Base-by-base conservation (phyloP, 805 yeast species). In the Teunomyces lycoperdinae region DNA sequence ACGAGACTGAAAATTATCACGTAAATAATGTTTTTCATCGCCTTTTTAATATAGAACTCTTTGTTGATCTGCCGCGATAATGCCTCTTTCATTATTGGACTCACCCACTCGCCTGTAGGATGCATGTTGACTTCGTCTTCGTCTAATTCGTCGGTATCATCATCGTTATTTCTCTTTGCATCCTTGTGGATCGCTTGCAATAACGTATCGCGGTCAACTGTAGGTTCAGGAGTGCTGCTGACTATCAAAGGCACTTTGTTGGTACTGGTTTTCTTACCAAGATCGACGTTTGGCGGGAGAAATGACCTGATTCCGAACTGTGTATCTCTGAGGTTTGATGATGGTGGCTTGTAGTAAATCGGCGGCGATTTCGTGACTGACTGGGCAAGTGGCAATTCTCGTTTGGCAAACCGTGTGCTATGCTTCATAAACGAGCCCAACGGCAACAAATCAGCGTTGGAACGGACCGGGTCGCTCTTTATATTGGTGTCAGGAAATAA, bases 1-100 rank as follows among this genome's bases (percentile, higher is more conserved):
- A 50, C 61, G 44, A 75, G 55, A 39, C 62, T 60, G 45, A 65
- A 66, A 5, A 63, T 45, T 2, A 73, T 52, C 11, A 68, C 44
- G 6, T 56, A 46, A 3, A 73, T 41, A 0, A 69, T 47, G 46
- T 60, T 65, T 9, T 54, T 52, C 24, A 72, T 45, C 6, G 74
- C 48, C n/a, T 55, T 62, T 35, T 64, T 64, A 34, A 68, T 55
- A 51, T 71, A 72, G 5, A 53, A 34, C 45, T 75, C 77, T 49
- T 67, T 68, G 52, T 75, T 73, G 2, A 70, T 65, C 49, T 77
- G 79, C 31, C 83, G 56, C 4, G 63, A 41, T 45, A 77, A 60
- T 1, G 83, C 83, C 32, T 68, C 60, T 43, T 61, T 63, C 49
- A 79, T 69, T 42, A 73, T 66, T 2, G 80, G 79, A 50, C 66